These are phyloP conservation scores for Geranium incanum DNA, from an alignment of 441 rosid species.

Conservation along the genomic window DNA sequence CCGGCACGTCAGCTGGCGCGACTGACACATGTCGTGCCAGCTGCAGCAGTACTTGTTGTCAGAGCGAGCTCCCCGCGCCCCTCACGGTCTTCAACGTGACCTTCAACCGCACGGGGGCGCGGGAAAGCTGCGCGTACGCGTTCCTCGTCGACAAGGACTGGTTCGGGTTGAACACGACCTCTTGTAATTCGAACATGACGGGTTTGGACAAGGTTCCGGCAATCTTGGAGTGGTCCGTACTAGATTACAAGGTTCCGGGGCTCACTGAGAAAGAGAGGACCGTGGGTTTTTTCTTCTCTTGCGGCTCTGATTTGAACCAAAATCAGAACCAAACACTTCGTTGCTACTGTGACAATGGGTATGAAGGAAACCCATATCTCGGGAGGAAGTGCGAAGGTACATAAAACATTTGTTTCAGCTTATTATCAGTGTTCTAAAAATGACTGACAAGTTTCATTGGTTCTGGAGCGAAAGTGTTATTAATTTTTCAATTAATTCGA, in stretches of 20 bases:
- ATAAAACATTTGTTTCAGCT: not conserved
- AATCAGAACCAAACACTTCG: not conserved
- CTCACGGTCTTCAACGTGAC: not conserved
- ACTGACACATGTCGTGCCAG: not conserved
- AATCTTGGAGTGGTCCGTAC: not conserved
- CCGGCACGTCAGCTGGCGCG: not conserved
- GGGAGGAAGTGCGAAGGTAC: not conserved
- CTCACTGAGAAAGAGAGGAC: not conserved
- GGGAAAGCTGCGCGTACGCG: not conserved
- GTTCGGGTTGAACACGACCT: not conserved
- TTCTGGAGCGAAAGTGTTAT: too few species aligned
- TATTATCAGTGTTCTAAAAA: not conserved
- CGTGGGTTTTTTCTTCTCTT: conserved; percentile 4
- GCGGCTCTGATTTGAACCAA: not conserved
- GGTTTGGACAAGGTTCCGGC: not conserved
- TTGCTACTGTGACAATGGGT: conserved; percentile 1
- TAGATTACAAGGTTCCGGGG: not conserved
- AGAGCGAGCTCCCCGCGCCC: not conserved
- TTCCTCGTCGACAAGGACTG: not conserved
- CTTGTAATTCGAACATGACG: not conserved
- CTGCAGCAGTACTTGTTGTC: conserved; percentile 3
- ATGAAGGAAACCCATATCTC: conserved; percentile 2
- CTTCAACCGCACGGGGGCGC: not conserved
- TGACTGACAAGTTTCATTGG: too few species aligned
- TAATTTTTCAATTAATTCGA: too few species aligned